Evolutionary conservation across 140 eudicot genomes (phyloP), one percentile per base, ranked within the genome.

Genomic region (Bidens hawaiensis): DNA sequence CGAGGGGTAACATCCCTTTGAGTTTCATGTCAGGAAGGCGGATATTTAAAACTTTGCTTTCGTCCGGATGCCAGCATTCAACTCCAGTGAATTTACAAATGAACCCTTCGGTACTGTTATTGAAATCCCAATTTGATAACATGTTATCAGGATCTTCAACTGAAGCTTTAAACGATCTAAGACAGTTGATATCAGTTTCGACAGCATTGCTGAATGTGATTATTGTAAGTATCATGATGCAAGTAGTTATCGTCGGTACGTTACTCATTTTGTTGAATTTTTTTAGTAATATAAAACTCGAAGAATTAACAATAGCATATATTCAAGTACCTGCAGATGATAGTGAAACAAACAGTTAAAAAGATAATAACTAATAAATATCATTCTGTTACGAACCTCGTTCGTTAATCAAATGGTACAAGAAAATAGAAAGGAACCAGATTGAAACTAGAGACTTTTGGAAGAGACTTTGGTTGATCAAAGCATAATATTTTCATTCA

Each of bases 31-130:
- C 62, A 4, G 77, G 10, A 28, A 87, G 84, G 3, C 49, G 60
- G 46, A 87, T 68, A 50, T 72, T 83, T 36, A 87, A 41, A 21
- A 87, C 85, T 64, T 60, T 71, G 61, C 65, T 78, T 65, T 81
- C 93, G 22, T 71, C 60, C 0, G 59, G 30, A 33, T 81, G 78
- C 96, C 93, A 83, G 68, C 96, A 87, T 0, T 78, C 81, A 0
- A 83, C 34, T 21, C 93, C 93, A 14, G 21, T 31, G 26, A 87
- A 87, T 12, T 25, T 38, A 58, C 93, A 87, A 31, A 87, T 75
- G 36, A 38, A 79, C 6, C 89, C 91, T 10, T 4, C 7, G 5
- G 28, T 21, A 49, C 22, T 49, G n/a, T 21, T 49, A 49, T 6
- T 49, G 30, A 49, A 49, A 7, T 49, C 56, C 56, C 56, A 49